phyloP scores from a whole-genome alignment of 108 stramenopile species.

The Mediolabrus comicus region DNA sequence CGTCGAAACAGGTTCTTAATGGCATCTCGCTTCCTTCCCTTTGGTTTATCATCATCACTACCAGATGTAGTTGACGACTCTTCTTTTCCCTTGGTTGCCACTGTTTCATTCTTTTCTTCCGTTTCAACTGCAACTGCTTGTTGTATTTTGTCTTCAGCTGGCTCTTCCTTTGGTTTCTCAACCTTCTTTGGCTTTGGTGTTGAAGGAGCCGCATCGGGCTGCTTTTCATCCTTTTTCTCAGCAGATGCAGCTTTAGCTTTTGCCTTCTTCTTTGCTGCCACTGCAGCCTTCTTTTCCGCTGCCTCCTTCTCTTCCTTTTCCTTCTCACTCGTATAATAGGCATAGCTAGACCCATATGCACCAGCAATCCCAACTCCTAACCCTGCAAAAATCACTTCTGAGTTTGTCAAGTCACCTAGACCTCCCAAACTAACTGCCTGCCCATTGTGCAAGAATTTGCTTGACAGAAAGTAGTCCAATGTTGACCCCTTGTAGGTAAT shows the following conservation, averaged over 20 bases:
- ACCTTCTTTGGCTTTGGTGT: not conserved
- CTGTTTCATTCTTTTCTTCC: not conserved
- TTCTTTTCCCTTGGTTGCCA: too few species aligned
- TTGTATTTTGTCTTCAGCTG: not conserved
- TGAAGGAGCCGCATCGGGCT: too few species aligned
- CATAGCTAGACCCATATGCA: conserved; percentile 31
- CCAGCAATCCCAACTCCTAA: conserved; percentile 14
- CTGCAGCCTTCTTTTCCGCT: conserved; percentile 16
- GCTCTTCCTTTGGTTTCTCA: not conserved
- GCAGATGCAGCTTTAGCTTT: conserved; percentile 1
- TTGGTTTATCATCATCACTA: not conserved
- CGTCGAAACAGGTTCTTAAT: conserved; percentile 24
- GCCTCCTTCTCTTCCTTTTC: conserved; percentile 31
- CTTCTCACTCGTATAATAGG: conserved; percentile 21
- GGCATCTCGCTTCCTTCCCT: conserved; percentile 20
- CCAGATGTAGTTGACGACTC: not conserved
- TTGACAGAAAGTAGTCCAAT: conserved; percentile 27
- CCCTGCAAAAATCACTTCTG: conserved; percentile 10
- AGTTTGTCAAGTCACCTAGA: conserved; percentile 32
- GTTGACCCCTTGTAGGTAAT: conserved; percentile 16
- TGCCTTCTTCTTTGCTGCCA: conserved; percentile 5
- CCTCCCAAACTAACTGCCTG: conserved; percentile 20
- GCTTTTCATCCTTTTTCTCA: not conserved
- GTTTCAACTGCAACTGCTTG: not conserved
- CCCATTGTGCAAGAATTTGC: conserved; percentile 16